Base-by-base conservation (phyloP, 805 yeast species). In the Phaffomyces thermotolerans region DNA sequence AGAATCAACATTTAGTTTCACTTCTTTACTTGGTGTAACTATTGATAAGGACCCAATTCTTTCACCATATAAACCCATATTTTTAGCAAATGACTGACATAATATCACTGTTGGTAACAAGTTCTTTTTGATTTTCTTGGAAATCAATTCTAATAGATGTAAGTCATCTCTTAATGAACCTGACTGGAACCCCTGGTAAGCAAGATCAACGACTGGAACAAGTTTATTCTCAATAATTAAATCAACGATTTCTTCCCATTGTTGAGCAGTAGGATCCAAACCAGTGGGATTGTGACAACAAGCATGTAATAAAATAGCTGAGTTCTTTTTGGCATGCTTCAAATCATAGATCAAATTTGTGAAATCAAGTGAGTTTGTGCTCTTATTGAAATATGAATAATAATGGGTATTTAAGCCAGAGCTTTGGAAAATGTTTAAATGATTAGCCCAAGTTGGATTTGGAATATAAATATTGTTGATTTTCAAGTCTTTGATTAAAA, bases 211-310 rank as follows among this genome's bases (percentile, higher is more conserved):
- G 60, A 91, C 71, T 34, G 95, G 95, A 63, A 84, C 75, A 56
- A 86, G 75, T 36, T 73, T 67, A 60, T 77, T 76, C 39, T 69
- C 62, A 53, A 75, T 66, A 34, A 85, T 60, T 30, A 81, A 77
- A 39, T 81, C 78, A 55, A 85, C 71, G 34, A 91, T 85, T 62
- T 74, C 66, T 48, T 75, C 71, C 96, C 96, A 89, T 61, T 90
- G 87, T 50, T 78, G 85, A 24, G 67, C 65, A 15, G 87, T 78
- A 48, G 95, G 93, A 62, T 90, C 97, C 63, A 90, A 79, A 51
- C 97, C 98, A 17, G 97, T 91, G 43, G 98, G 98, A 71, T 90
- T 91, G 70, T 90, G 97, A 58, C 96, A 93, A 62, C 96, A 89
- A 8, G 96, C 96, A 65, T 90, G 98, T 48, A 90, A 74, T 44